phyloP scores from a whole-genome alignment of 305 asterid genomes.

The Fraxinus latifolia region DNA sequence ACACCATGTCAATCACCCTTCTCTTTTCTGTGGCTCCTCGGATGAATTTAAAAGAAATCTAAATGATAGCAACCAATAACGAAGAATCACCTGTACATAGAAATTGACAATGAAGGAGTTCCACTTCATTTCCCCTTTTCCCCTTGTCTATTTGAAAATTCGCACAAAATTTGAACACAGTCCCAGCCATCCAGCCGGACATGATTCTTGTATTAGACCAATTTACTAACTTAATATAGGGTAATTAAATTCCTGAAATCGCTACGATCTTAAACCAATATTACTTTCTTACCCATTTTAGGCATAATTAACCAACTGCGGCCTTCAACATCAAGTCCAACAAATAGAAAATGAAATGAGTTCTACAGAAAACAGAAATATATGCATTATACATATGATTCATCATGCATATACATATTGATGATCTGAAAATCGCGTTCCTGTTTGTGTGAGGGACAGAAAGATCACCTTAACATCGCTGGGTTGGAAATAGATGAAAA shows the following conservation, averaged over 20 bases:
- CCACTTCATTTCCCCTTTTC: neutral
- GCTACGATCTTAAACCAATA: neutral
- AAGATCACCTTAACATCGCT: constrained; percentile 71
- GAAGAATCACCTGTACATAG: neutral
- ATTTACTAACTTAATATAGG: neutral
- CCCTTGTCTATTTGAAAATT: neutral
- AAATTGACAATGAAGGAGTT: neutral
- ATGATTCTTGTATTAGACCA: neutral
- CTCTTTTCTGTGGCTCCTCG: neutral
- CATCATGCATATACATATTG: neutral
- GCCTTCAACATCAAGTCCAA: neutral
- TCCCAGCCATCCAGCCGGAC: neutral
- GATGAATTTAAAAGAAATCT: neutral
- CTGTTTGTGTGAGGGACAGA: neutral
- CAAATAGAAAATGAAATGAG: neutral
- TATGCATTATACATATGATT: neutral
- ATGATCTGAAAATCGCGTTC: neutral
- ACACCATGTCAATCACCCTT: neutral
- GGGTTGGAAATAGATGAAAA: constrained; percentile 90
- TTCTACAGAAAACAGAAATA: neutral
- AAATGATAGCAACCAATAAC: neutral
- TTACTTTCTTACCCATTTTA: neutral
- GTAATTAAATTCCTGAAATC: neutral
- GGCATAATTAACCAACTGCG: neutral
- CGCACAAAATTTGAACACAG: neutral